These are phyloP conservation scores for Ampelocalamus luodianensis DNA, from an alignment of 176 grass and related monocot genomes.

Conservation along the genomic window DNA sequence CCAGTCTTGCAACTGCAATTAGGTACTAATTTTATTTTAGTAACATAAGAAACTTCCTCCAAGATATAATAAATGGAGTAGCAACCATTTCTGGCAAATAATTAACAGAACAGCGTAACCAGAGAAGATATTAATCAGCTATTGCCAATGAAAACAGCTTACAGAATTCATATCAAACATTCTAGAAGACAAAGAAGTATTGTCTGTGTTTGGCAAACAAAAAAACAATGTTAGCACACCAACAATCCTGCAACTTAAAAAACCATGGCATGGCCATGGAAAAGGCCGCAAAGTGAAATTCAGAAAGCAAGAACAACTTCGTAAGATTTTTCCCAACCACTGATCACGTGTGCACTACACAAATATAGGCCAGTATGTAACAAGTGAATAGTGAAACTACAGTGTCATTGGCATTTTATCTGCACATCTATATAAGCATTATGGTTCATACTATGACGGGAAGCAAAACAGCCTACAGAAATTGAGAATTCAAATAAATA, in stretches of 20 bases:
- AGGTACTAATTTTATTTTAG: conserved; percentile 36
- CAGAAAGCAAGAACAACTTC: conserved; percentile 15
- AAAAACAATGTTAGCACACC: not conserved
- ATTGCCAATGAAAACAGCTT: not conserved
- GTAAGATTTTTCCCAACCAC: conserved; percentile 9
- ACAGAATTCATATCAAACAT: conserved; percentile 6
- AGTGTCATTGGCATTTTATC: not conserved
- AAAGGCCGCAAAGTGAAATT: conserved; percentile 11
- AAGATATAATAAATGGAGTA: conserved; percentile 30
- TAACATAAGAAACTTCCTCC: conserved; percentile 26
- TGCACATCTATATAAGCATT: conserved; percentile 4
- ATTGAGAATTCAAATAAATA: conserved; percentile 18
- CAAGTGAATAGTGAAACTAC: conserved; percentile 13
- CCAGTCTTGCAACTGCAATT: conserved; percentile 94
- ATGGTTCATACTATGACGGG: not conserved
- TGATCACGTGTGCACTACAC: not conserved
- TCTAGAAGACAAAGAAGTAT: conserved; percentile 26
- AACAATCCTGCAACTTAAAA: conserved; percentile 11
- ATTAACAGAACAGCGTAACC: not conserved
- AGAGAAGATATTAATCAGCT: not conserved
- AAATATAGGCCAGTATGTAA: conserved; percentile 9
- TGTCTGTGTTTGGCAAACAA: not conserved
- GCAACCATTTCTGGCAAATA: conserved; percentile 23
- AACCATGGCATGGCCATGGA: not conserved
- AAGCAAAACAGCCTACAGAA: conserved; percentile 5